Percentiles rank a stretch among this genome's conserved stretches.
phyloP scores from a whole-genome alignment of 345 rosid genomes.

The Tarenaya hassleriana region DNA sequence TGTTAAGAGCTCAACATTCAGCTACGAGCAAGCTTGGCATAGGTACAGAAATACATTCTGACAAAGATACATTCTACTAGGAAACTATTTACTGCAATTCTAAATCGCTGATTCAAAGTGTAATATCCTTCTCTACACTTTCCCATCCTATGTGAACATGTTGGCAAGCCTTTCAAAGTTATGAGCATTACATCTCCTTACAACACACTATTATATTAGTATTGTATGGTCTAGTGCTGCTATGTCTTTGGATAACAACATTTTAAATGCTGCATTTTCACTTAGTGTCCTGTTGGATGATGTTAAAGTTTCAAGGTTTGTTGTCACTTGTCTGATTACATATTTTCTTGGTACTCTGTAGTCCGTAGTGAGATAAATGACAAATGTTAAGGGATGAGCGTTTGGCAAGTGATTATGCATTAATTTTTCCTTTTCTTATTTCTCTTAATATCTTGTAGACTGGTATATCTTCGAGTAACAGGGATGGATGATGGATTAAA shows the following conservation, averaged over 20 bases:
- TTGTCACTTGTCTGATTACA: no score
- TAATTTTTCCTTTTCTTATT: slow-evolving; percentile 6
- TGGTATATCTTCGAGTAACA: slow-evolving; percentile 80
- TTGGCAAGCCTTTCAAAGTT: no score
- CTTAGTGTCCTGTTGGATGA: no score
- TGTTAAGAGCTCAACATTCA: slow-evolving; percentile 88
- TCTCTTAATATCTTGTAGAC: slow-evolving; percentile 40
- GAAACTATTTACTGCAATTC: slow-evolving; percentile 9
- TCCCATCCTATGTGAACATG: no score
- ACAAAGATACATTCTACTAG: not conserved
- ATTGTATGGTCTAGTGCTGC: no score
- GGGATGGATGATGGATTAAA: slow-evolving; percentile 91
- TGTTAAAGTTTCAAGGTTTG: no score
- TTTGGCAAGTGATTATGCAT: not conserved
- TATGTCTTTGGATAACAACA: no score
- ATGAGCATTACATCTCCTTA: no score
- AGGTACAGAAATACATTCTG: slow-evolving; percentile 47
- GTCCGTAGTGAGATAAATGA: no score
- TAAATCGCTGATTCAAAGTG: slow-evolving; percentile 1
- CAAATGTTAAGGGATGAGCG: not conserved
- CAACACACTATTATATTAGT: no score
- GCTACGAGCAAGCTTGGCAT: slow-evolving; percentile 99
- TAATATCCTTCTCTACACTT: slow-evolving; percentile 1
- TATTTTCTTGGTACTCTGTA: no score
- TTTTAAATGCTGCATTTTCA: no score